phyloP scores from a whole-genome alignment of 139 green algal genomes.

The Coelastrella sp. region DNA sequence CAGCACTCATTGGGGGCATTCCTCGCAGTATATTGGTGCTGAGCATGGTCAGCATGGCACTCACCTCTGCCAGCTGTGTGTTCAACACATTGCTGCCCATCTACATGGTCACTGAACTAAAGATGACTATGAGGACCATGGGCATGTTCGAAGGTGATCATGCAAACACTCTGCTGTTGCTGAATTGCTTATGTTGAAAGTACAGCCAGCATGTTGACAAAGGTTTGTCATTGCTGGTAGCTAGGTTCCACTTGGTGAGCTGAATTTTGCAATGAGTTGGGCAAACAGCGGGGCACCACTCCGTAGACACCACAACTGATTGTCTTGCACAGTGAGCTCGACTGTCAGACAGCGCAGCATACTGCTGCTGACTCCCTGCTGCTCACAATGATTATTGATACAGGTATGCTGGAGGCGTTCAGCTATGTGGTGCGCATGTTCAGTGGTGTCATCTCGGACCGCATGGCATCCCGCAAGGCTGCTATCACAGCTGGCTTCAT shows the following conservation, averaged over 20 bases:
- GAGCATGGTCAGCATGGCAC: constrained; percentile 51
- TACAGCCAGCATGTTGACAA: too few species aligned
- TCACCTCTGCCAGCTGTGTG: constrained; percentile 62
- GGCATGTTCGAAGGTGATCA: constrained; percentile 69
- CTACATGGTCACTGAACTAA: constrained; percentile 71
- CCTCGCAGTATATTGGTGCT: constrained; percentile 60
- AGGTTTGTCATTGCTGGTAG: too few species aligned
- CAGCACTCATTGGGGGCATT: constrained; percentile 44
- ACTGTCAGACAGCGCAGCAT: too few species aligned
- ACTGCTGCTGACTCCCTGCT: too few species aligned
- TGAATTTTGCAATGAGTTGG: too few species aligned
- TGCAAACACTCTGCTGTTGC: too few species aligned
- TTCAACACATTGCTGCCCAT: constrained; percentile 70
- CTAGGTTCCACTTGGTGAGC: too few species aligned
- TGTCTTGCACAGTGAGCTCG: too few species aligned
- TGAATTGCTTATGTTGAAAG: too few species aligned
- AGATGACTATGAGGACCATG: constrained; percentile 70
- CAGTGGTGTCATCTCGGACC: constrained; percentile 58
- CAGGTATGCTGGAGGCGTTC: constrained; percentile 69
- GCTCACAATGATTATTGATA: neutral
- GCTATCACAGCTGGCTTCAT: constrained; percentile 72
- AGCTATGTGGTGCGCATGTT: constrained; percentile 77
- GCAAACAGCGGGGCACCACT: too few species aligned
- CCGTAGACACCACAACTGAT: too few species aligned
- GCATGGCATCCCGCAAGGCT: constrained; percentile 65